A percentile compares a stretch with the other conserved stretches of the same genome.
These are phyloP conservation scores for Podosphaera fusca DNA, from an alignment of 2,329 filamentous ascomycete genomes.

Conservation along the genomic window DNA sequence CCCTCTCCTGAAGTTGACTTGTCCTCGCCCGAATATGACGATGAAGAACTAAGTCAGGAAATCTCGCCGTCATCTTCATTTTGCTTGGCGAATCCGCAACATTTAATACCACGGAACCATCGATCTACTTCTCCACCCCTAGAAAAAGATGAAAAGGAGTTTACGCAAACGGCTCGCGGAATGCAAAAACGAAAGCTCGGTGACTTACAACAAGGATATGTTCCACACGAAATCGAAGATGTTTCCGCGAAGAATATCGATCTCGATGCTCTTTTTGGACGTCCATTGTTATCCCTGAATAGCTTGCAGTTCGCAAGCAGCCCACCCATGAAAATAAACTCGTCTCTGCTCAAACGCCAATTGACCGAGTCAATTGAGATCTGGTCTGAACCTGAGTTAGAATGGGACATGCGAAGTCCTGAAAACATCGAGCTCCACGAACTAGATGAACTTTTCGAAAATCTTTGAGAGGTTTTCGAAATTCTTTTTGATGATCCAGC, in stretches of 20 bases:
- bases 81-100: slow-evolving; percentile 29
- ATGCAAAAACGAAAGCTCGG: slow-evolving; percentile 38
- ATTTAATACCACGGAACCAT: slow-evolving; percentile 31
- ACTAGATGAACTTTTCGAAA: slow-evolving; percentile 66
- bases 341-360: slow-evolving; percentile 22
- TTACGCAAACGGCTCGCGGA: slow-evolving; percentile 80
- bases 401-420: slow-evolving; percentile 41
- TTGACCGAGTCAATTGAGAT: slow-evolving; percentile 17
- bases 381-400: slow-evolving; percentile 16
- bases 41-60: slow-evolving; percentile 28
- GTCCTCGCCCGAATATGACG: slow-evolving; percentile 67
- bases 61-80: slow-evolving; percentile 37
- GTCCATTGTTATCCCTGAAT: slow-evolving; percentile 9
- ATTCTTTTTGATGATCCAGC: no score
- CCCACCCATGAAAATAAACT: slow-evolving; percentile 28
- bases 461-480: slow-evolving; percentile 10
- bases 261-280: slow-evolving; percentile 15
- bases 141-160: slow-evolving; percentile 88
- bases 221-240: slow-evolving; percentile 15
- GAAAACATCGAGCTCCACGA: slow-evolving; percentile 86
- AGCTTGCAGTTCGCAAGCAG: slow-evolving; percentile 23
- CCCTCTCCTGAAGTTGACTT: slow-evolving; percentile 87
- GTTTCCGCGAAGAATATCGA: slow-evolving; percentile 11
- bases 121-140: slow-evolving; percentile 69
- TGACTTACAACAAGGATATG: slow-evolving; percentile 29